phyloP scores from a whole-genome alignment of 148 eudicot genomes.

The Rhododendron ferrugineum region DNA sequence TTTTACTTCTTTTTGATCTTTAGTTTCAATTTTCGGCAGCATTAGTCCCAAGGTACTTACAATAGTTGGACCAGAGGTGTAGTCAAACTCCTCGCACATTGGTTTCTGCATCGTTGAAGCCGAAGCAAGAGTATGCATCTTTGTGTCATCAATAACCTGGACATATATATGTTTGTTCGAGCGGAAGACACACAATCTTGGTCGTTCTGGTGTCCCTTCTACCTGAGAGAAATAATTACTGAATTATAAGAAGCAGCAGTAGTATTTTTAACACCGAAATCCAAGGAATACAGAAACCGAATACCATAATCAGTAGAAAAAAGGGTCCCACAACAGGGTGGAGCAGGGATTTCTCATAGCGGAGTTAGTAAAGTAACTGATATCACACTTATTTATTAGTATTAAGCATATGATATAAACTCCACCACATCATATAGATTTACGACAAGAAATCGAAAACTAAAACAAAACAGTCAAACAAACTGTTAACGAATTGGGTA shows the following conservation, averaged over 20 bases:
- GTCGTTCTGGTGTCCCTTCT: constrained; percentile 96
- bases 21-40: neutral
- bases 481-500: neutral
- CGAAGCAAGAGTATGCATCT: constrained; percentile 95
- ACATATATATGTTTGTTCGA: constrained; percentile 92
- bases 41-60: constrained; percentile 38
- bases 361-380: neutral
- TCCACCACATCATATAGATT: neutral
- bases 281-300: neutral
- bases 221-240: constrained; percentile 37
- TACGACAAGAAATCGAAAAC: neutral
- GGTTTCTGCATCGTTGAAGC: constrained; percentile 94
- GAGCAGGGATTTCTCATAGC: neutral
- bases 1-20: neutral
- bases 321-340: neutral
- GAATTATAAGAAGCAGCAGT: neutral
- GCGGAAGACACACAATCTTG: constrained; percentile 82
- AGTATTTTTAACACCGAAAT: neutral
- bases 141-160: constrained; percentile 89
- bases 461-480: neutral
- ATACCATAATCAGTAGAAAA: neutral
- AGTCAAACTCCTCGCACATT: constrained; percentile 64
- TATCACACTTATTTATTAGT: neutral
- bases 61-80: constrained; percentile 68
- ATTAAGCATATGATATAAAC: neutral